Conservation (phyloP, 2,329 filamentous ascomycete species). For the Neofusicoccum kwambonambiense region DNA sequence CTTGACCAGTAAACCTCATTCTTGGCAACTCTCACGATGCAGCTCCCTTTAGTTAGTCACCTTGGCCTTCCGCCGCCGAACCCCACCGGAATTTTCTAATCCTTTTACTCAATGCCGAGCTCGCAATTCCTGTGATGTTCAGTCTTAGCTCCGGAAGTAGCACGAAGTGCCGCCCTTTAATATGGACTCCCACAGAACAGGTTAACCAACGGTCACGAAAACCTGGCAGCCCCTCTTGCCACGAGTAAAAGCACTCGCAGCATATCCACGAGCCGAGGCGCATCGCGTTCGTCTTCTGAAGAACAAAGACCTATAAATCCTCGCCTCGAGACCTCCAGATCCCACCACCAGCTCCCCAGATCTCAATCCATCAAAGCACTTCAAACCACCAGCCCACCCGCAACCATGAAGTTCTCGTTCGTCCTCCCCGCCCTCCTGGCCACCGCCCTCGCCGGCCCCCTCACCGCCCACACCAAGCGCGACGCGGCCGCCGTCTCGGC, state of each 20-base stretch:
- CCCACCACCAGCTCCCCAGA: neutral
- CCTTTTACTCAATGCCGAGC: neutral
- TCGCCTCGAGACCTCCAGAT: neutral
- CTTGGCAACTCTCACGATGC: neutral
- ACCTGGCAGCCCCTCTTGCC: neutral
- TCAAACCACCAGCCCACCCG: neutral
- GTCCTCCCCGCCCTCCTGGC: neutral
- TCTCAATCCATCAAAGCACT: neutral
- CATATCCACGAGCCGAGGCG: neutral
- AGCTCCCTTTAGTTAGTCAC: neutral
- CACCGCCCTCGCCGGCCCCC: neutral
- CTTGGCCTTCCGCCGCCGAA: neutral
- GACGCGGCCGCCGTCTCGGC: neutral
- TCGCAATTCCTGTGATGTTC: neutral
- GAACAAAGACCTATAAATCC: neutral
- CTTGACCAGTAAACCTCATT: neutral
- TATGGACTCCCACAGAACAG: neutral
- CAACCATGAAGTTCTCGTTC: neutral
- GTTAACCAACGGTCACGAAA: neutral
- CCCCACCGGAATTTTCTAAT: neutral
- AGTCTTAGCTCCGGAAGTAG: neutral
- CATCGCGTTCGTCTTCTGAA: neutral
- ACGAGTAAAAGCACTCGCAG: neutral
- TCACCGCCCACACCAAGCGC: neutral
- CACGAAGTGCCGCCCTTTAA: neutral